phyloP scores from a whole-genome alignment of 1,284 basidiomycete genomes.

The Anthracocystis setariae region DNA sequence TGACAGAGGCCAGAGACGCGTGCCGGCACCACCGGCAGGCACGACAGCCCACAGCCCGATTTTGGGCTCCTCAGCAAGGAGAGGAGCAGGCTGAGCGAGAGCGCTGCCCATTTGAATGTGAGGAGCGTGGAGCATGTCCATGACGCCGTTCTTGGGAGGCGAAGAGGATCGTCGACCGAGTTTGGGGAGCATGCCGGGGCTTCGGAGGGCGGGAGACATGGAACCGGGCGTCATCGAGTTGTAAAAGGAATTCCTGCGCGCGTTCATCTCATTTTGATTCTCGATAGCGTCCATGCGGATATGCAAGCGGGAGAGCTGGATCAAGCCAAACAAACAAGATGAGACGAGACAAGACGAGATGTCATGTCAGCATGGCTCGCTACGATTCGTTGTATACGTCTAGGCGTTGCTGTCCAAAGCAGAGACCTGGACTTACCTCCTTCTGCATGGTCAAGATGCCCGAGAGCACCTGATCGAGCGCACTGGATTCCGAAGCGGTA shows the following conservation, averaged over 20 bases:
- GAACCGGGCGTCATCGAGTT: conserved; percentile 23
- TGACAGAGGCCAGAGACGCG: conserved; percentile 65
- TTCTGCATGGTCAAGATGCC: conserved; percentile 62
- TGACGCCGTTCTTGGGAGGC: conserved; percentile 41
- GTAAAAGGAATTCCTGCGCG: conserved; percentile 46
- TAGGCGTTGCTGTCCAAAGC: not conserved
- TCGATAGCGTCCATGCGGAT: conserved; percentile 57
- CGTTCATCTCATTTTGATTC: conserved; percentile 26
- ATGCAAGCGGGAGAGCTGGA: conserved; percentile 52
- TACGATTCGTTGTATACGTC: not conserved
- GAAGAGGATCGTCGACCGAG: conserved; percentile 42
- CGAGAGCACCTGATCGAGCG: conserved; percentile 55
- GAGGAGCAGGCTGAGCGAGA: conserved; percentile 48
- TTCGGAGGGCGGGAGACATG: conserved; percentile 44
- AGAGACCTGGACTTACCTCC: conserved; percentile 41
- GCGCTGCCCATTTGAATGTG: conserved; percentile 39
- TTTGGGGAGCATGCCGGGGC: conserved; percentile 35
- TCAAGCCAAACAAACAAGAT: not conserved
- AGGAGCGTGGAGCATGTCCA: conserved; percentile 35
- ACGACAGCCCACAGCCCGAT: conserved; percentile 66
- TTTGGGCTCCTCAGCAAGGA: conserved; percentile 59
- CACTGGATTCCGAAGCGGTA: conserved; percentile 31
- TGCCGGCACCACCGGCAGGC: conserved; percentile 65
- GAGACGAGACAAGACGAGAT: not conserved
- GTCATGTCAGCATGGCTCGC: not conserved